Evolutionary conservation across 2,329 filamentous ascomycete species (phyloP).

Genomic region (Cercospora brassicicola): DNA sequence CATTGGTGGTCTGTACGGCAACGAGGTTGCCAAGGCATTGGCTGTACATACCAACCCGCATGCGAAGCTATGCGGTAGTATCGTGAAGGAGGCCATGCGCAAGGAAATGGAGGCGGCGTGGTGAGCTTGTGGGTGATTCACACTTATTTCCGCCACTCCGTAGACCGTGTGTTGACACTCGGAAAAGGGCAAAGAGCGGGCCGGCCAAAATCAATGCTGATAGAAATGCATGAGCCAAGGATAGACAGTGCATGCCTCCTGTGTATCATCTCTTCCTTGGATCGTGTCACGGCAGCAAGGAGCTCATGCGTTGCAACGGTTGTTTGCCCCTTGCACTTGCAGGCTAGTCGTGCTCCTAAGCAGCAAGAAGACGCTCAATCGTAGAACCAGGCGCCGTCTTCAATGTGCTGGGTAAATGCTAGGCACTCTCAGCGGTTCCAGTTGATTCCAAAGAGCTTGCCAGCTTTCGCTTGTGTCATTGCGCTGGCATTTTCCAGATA

Average conservation of each 20-base stretch:
- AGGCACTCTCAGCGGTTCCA: slow-evolving; percentile 46
- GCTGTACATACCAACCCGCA: slow-evolving; percentile 63
- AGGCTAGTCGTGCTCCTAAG: not conserved
- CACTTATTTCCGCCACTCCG: not conserved
- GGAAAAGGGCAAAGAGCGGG: not conserved
- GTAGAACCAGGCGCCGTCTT: not conserved
- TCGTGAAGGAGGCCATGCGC: slow-evolving; percentile 60
- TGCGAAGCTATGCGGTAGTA: slow-evolving; percentile 62
- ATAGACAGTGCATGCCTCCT: not conserved
- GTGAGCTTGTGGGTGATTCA: not conserved
- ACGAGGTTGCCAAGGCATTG: slow-evolving; percentile 57
- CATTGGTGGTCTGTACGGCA: slow-evolving; percentile 56
- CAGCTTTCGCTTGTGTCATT: slow-evolving; percentile 39
- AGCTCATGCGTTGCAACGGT: not conserved
- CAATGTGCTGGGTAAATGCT: not conserved
- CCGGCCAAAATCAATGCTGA: not conserved
- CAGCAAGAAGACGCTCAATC: not conserved
- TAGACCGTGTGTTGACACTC: not conserved
- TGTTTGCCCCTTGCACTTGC: not conserved
- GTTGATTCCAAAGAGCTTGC: slow-evolving; percentile 62
- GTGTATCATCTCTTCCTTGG: not conserved
- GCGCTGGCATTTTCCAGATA: slow-evolving; percentile 64
- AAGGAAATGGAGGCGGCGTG: slow-evolving; percentile 50
- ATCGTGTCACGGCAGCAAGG: not conserved
- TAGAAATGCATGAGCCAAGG: not conserved